Evolutionary conservation across 1,284 basidiomycete species (phyloP), one percentile per base, ranked within the genome.

Genomic region (Neotropicomus parvogracilis): DNA sequence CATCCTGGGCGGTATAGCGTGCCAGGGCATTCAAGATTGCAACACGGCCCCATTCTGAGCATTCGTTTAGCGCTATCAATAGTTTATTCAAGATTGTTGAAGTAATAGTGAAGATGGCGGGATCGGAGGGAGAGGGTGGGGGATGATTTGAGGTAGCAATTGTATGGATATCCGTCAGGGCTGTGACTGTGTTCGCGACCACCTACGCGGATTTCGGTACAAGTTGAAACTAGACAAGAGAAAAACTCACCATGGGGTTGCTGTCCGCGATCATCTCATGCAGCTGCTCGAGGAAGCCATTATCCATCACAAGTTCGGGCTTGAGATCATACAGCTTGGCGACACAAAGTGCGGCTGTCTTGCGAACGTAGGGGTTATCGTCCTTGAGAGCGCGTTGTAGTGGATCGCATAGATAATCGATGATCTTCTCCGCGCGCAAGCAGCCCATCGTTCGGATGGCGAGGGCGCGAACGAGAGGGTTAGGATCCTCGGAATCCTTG

Each of bases 401-500:
- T 0, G 95, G 95, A 63, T 95, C 91, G 51, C 90, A 93, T 32
- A 99, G 82, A 70, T 98, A 98, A 73, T 97, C 94, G 70, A 98
- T 93, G 67, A 98, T 99, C 82, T 97, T 98, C 70, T 98, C 95
- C 3, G 95, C 95, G 33, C 94, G 88, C 40, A 99, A 73, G 63
- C 92, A 93, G 33, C 93, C 93, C 95, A 99, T 99, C 4, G 95
- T 99, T 21, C 95, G 85, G 65, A 99, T 98, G 26, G 97, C 91
- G 40, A 99, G 79, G 0, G 95, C 95, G 44, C 95, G 85, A 24
- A 99, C 91, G 51, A 99, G 88, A 0, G 95, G 95, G 65, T 98
- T 99, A 6, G 90, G 83, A 66, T 98, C 97, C 59, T 95, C 93
- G 0, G 92, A 85, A 68, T 99, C 95, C 77, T 95, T 85, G 49